These are phyloP conservation scores for Nakazawaea peltata DNA, from an alignment of 805 yeast species.

Conservation along the genomic window DNA sequence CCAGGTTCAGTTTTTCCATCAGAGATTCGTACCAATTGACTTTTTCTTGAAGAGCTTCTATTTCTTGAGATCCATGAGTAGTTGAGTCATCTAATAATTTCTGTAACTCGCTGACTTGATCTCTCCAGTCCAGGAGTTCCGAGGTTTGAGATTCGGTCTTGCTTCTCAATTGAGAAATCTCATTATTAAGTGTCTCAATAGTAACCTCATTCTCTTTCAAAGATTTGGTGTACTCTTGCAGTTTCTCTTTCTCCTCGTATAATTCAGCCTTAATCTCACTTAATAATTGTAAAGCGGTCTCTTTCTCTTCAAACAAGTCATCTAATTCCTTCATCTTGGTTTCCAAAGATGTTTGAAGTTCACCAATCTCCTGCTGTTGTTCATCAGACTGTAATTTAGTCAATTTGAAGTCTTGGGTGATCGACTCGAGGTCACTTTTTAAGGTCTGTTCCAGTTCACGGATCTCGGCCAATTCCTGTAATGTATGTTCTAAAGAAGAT, in stretches of 20 bases:
- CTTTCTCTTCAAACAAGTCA: slow-evolving; percentile 10
- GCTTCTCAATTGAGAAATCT: neutral
- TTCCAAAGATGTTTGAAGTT: slow-evolving; percentile 7
- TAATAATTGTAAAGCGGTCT: slow-evolving; percentile 18
- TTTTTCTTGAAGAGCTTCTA: slow-evolving; percentile 9
- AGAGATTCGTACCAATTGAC: slow-evolving; percentile 13
- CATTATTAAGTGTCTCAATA: neutral
- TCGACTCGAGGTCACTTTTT: slow-evolving; percentile 10
- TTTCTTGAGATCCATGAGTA: slow-evolving; percentile 4
- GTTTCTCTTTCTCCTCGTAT: slow-evolving; percentile 6
- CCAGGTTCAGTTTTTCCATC: neutral
- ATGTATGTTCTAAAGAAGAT: slow-evolving; percentile 11
- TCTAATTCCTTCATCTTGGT: slow-evolving; percentile 10
- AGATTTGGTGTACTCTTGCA: neutral
- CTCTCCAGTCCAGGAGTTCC: neutral
- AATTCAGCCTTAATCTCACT: slow-evolving; percentile 17
- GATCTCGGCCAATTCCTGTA: slow-evolving; percentile 17
- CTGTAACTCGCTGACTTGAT: slow-evolving; percentile 1
- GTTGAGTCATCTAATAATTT: slow-evolving; percentile 10
- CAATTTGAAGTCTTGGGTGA: slow-evolving; percentile 12
- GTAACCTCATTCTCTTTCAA: neutral
- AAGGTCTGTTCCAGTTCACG: slow-evolving; percentile 14
- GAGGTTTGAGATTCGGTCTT: neutral
- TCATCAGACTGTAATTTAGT: slow-evolving; percentile 12
- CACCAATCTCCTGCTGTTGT: slow-evolving; percentile 11